Evolutionary conservation across 129 eudicot genomes (phyloP).

Genomic region (Erigeron canadensis): DNA sequence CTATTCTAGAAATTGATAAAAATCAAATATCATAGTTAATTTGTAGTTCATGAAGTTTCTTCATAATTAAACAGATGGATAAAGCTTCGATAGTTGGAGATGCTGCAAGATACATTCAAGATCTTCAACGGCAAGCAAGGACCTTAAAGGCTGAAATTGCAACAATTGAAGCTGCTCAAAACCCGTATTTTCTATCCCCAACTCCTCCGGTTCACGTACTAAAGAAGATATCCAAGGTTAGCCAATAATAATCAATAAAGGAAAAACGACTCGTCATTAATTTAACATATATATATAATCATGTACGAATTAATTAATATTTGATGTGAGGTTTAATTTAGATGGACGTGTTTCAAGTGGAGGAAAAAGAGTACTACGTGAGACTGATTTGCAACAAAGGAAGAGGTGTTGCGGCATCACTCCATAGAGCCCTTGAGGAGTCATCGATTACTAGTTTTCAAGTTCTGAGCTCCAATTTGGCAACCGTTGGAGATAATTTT

Average conservation of each 20-base stretch:
- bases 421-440: conserved; percentile 57
- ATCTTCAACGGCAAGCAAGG: conserved; percentile 58
- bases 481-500: conserved; percentile 46
- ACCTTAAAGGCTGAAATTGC: conserved; percentile 52
- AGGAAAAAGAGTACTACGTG: conserved; percentile 55
- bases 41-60: neutral
- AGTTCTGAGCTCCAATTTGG: conserved; percentile 52
- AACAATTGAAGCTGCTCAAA: conserved; percentile 43
- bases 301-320: too few relatives aligned
- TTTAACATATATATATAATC: too few relatives aligned
- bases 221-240: conserved; percentile 56
- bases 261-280: neutral
- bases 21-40: too few relatives aligned
- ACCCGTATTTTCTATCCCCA: conserved; percentile 6
- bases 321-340: conserved; percentile 34
- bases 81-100: conserved; percentile 88
- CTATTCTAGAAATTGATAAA: too few relatives aligned
- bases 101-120: conserved; percentile 71
- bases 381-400: conserved; percentile 52
- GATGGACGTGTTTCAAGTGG: conserved; percentile 62
- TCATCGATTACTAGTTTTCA: conserved; percentile 48
- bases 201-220: conserved; percentile 3
- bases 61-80: conserved; percentile 56
- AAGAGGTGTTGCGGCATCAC: conserved; percentile 51
- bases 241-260: too few relatives aligned